A percentile compares a stretch with the other conserved stretches of the same genome.
Conservation (phyloP, 169 alveolate species). For the Cryptosporidium viatorum region DNA sequence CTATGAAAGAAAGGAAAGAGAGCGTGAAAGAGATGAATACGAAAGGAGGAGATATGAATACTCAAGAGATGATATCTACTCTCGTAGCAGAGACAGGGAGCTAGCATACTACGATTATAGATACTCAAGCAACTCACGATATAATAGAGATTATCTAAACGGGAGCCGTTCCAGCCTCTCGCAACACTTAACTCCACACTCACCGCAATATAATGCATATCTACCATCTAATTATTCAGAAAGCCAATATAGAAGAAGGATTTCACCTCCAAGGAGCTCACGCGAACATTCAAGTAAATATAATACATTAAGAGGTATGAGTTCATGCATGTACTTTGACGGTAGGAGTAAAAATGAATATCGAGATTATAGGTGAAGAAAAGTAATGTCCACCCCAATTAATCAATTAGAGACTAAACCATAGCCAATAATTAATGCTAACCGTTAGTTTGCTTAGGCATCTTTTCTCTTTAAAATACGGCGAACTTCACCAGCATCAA, state of each 20-base stretch:
- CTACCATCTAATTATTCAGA: neutral
- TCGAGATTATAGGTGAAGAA: neutral
- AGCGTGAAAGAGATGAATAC: neutral
- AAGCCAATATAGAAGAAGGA: neutral
- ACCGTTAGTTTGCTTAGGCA: neutral
- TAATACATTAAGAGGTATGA: neutral
- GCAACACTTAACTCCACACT: neutral
- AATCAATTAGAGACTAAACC: neutral
- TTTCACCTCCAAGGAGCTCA: constrained; percentile 5
- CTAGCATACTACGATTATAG: neutral
- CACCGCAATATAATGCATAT: neutral
- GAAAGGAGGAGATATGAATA: constrained; percentile 26
- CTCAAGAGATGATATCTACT: neutral
- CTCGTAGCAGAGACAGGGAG: constrained; percentile 14
- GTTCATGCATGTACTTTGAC: neutral
- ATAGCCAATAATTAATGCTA: neutral
- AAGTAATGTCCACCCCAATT: neutral
- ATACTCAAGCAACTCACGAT: neutral
- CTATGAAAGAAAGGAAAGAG: neutral
- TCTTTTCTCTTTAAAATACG: too few species aligned
- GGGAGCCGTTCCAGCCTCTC: neutral
- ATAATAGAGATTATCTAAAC: neutral
- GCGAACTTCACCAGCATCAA: neutral
- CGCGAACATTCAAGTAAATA: neutral
- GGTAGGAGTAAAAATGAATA: neutral